A percentile compares a stretch with the other conserved stretches of the same genome.
Evolutionary conservation across 2,329 filamentous ascomycete species (phyloP).

Genomic region (Lecanicillium sp.): DNA sequence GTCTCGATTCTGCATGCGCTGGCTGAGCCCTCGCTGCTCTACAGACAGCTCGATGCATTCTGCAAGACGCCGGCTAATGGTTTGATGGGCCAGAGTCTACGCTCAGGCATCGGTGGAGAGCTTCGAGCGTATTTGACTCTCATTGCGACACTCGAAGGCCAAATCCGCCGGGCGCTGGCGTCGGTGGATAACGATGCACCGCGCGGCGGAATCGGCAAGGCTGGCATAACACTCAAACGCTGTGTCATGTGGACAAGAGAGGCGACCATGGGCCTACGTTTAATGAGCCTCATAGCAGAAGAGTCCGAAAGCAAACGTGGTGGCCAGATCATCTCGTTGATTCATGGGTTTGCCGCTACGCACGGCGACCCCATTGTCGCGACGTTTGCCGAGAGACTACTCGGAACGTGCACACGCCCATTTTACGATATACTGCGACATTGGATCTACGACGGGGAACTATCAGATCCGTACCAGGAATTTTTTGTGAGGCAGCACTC

Average conservation of each 20-base stretch:
- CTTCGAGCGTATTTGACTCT: conserved; percentile 84
- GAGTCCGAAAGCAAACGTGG: conserved; percentile 78
- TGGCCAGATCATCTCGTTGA: conserved; percentile 86
- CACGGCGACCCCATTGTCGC: conserved; percentile 94
- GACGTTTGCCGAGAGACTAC: conserved; percentile 82
- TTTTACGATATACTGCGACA: conserved; percentile 95
- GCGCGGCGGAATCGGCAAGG: conserved; percentile 68
- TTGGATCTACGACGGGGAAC: conserved; percentile 98
- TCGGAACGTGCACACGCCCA: conserved; percentile 80
- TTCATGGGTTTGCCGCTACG: conserved; percentile 87
- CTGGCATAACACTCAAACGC: conserved; percentile 87
- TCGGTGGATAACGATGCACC: conserved; percentile 64
- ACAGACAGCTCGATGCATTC: conserved; percentile 73
- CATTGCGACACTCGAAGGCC: conserved; percentile 85
- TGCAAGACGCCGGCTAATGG: conserved; percentile 76
- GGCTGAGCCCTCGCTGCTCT: conserved; percentile 90
- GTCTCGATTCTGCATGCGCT: conserved; percentile 82
- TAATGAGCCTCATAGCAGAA: conserved; percentile 93
- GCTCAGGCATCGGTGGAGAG: conserved; percentile 79
- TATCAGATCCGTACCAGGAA: conserved; percentile 91
- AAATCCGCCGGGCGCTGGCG: conserved; percentile 77
- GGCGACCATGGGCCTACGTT: conserved; percentile 85
- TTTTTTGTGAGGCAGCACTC: conserved; percentile 91
- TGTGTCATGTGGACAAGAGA: conserved; percentile 97
- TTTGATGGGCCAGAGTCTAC: conserved; percentile 84